Evolutionary conservation across 768 basidiomycete genomes (phyloP).

Genomic region (Thelephora aurantiotincta): DNA sequence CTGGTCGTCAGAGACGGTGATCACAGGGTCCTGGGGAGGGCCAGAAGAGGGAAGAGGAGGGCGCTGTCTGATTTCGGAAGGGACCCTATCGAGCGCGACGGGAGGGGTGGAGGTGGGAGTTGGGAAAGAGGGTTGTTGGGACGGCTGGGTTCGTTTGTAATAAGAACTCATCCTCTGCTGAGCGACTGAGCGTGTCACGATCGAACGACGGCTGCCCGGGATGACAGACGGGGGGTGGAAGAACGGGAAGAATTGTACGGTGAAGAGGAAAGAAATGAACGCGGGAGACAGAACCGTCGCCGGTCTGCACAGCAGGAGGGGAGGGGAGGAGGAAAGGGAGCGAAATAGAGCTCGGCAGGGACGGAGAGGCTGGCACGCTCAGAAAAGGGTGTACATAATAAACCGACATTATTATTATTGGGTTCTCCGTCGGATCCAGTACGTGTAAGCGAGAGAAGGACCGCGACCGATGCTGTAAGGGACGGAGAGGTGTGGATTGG

Average conservation of each 20-base stretch:
- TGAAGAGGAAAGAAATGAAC: neutral
- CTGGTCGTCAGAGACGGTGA: conserved; percentile 30
- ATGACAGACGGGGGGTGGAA: too few species aligned
- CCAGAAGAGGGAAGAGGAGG: conserved; percentile 8
- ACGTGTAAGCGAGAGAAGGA: too few species aligned
- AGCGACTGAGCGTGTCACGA: neutral
- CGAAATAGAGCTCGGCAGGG: neutral
- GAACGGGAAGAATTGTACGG: too few species aligned
- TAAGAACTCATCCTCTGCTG: neutral
- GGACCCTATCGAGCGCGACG: too few species aligned
- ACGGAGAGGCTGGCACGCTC: too few species aligned
- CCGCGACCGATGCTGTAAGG: too few species aligned
- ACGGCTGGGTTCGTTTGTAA: neutral
- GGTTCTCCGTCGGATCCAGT: too few species aligned
- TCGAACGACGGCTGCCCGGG: too few species aligned
- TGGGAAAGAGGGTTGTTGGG: neutral
- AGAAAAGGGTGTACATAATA: too few species aligned
- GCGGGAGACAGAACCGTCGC: neutral
- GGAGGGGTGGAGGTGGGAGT: neutral
- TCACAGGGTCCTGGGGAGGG: conserved; percentile 33
- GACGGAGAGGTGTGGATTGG: too few species aligned
- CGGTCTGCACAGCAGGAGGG: neutral
- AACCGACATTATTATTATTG: too few species aligned
- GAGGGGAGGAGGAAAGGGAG: neutral
- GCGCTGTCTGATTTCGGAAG: too few species aligned